Evolutionary conservation across 495 filamentous ascomycete genomes (phyloP).

Genomic region (Penicillium bovifimosum): DNA sequence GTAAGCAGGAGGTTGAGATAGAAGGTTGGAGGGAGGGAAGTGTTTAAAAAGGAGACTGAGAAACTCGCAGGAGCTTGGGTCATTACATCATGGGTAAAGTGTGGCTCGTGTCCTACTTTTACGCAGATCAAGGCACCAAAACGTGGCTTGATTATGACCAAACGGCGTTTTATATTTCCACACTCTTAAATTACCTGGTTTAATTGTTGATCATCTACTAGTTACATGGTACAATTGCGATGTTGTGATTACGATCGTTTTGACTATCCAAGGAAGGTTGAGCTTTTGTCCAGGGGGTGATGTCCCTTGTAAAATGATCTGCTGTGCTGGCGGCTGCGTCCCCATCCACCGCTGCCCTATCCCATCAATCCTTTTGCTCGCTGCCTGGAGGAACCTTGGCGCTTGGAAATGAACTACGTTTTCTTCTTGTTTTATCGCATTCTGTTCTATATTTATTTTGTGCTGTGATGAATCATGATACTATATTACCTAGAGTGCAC

Average conservation of each 20-base stretch:
- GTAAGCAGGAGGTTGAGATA: not conserved
- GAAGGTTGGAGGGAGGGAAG: not conserved
- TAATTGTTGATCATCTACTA: not conserved
- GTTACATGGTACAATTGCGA: not conserved
- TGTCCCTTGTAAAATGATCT: not conserved
- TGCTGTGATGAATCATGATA: not conserved
- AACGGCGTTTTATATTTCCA: not conserved
- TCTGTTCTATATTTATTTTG: slow-evolving; percentile 1
- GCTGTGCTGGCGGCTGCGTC: not conserved
- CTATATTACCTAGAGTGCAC: not conserved
- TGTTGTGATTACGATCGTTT: not conserved
- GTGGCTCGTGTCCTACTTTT: slow-evolving; percentile 6
- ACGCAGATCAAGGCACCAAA: not conserved
- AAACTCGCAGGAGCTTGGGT: not conserved
- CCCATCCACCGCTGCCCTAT: slow-evolving; percentile 15
- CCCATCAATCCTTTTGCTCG: slow-evolving; percentile 19
- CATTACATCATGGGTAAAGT: slow-evolving; percentile 20
- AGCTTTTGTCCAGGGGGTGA: not conserved
- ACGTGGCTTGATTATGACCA: slow-evolving; percentile 6
- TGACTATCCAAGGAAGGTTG: not conserved
- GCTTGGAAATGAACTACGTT: slow-evolving; percentile 1
- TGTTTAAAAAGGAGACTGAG: slow-evolving; percentile 15
- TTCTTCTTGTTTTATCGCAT: not conserved
- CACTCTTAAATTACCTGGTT: not conserved
- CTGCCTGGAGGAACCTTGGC: slow-evolving; percentile 25